Evolutionary conservation across 805 yeast genomes (phyloP).

Genomic region (Candida cerambycidarum): DNA sequence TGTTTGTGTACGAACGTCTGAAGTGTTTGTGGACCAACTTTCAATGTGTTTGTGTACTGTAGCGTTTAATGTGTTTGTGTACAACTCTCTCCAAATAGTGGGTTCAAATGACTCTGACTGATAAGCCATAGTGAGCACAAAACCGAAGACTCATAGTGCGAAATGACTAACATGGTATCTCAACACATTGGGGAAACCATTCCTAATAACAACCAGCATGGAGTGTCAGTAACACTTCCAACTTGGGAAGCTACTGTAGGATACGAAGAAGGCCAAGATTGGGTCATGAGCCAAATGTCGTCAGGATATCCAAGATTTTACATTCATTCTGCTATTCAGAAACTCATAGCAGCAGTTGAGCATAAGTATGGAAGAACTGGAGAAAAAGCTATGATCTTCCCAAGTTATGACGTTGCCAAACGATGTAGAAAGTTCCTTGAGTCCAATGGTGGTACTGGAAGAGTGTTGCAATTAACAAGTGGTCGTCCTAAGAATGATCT

Average conservation of each 20-base stretch:
- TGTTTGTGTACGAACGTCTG: background rate
- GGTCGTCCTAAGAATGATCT: conserved; percentile 60
- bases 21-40: no score
- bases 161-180: conserved; percentile 21
- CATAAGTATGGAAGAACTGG: conserved; percentile 76
- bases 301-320: conserved; percentile 90
- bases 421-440: conserved; percentile 80
- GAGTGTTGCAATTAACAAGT: conserved; percentile 74
- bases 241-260: conserved; percentile 94
- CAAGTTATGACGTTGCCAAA: conserved; percentile 76
- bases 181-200: conserved; percentile 76
- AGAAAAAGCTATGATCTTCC: conserved; percentile 74
- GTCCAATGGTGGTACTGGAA: conserved; percentile 28
- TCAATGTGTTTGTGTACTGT: no score
- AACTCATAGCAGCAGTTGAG: conserved; percentile 53
- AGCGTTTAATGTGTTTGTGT: no score
- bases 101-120: no score
- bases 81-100: no score
- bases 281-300: conserved; percentile 74
- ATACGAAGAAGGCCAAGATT: conserved; percentile 84
- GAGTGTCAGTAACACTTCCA: conserved; percentile 92
- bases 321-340: conserved; percentile 62
- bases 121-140: no score
- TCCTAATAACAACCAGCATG: conserved; percentile 87
- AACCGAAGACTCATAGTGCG: no score